Evolutionary conservation across 225 moss, liverwort and hornwort genomes (phyloP).

Genomic region (Climacium dendroides): DNA sequence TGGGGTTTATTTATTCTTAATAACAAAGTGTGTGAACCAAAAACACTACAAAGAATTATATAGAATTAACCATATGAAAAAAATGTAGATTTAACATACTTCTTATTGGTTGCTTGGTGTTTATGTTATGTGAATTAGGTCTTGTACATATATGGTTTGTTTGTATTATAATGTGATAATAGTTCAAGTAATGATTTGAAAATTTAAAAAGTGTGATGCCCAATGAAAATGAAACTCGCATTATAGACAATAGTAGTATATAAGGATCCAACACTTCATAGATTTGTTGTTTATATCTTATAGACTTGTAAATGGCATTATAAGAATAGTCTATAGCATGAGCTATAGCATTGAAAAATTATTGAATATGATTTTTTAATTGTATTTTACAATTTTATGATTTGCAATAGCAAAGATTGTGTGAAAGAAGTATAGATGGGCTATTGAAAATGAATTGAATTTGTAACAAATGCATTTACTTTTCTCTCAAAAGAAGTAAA

Average conservation of each 20-base stretch:
- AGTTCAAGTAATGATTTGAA: not conserved
- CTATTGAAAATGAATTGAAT: too few relatives aligned
- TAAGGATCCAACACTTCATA: too few relatives aligned
- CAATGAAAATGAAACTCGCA: not conserved
- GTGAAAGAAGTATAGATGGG: too few relatives aligned
- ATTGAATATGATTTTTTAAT: not conserved
- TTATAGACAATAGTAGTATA: not conserved
- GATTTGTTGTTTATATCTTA: not conserved
- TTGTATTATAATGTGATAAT: not conserved
- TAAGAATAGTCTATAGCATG: too few relatives aligned
- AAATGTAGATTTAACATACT: not conserved
- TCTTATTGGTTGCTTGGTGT: fast-evolving
- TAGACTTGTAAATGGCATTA: not conserved
- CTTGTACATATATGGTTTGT: not conserved
- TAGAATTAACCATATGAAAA: not conserved
- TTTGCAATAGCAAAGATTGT: not conserved
- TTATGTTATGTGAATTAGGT: not conserved
- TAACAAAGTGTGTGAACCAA: not conserved
- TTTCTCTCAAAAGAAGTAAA: too few relatives aligned
- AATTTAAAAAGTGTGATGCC: not conserved
- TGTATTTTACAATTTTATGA: not conserved
- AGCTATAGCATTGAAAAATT: not conserved
- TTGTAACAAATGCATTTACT: too few relatives aligned
- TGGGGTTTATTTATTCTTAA: not conserved
- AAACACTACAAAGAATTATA: not conserved